Base-by-base conservation (phyloP, 192 early-diverging fungal genomes). In the Gaertneriomyces semiglobifer region DNA sequence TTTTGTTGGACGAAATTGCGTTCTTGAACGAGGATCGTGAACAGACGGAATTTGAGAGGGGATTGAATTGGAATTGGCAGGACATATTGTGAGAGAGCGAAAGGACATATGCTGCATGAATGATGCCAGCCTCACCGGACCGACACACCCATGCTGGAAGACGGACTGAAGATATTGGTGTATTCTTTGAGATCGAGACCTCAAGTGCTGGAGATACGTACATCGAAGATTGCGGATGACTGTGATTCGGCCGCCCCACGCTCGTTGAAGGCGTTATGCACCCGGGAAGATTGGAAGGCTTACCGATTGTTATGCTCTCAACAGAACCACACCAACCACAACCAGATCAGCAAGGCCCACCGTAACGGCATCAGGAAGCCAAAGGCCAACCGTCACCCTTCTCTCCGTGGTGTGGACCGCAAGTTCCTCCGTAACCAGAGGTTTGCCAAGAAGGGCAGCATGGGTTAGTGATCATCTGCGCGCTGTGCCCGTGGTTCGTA, bases 311-410 rank as follows among this genome's bases (percentile, higher is more conserved):
- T 14, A 18, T 47, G 9, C 39, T 18, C 47, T 16, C 7, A 72
- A 65, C 77, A 83, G 93, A 99, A 99, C 89, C 95, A 98, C 90
- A 98, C 96, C 84, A 98, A 96, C 89, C 95, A 98, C 93, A 98
- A 98, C 90, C 96, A 99, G 86, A 96, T 89, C 90, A 87, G 81
- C 79, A 98, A 99, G 91, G 95, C 94, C 86, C 97, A 99, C 92
- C 93, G 95, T 76, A 98, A 98, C 85, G 97, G 97, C 84, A 95
- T 99, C 85, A 96, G 94, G 88, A 96, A 96, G 90, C 89, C 92
- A 54, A 90, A 91, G 86, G 76, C 80, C 51, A 77, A 94, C 84
- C 86, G 88, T 65, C 85, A 93, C 78, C 88, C 89, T 73, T 95
- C 95, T 61, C 88, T 91, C 63, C 93, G 92, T 86, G 94, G 95